Base-by-base conservation (phyloP, 192 early-diverging fungal species). In the Physocladia obscura region DNA sequence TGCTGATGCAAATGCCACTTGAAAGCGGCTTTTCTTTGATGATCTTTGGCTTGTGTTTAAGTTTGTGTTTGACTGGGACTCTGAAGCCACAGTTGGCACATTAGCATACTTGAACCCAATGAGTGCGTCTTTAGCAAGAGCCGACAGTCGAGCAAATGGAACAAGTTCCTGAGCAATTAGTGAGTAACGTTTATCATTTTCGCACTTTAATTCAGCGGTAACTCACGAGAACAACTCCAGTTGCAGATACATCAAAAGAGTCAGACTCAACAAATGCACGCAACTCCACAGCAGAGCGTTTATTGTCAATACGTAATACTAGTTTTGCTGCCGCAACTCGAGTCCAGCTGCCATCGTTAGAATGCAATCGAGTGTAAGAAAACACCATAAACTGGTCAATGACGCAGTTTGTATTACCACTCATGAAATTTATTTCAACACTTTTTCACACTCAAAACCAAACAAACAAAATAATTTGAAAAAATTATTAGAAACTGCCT, bases 21-120 rank as follows among this genome's bases (percentile, higher is more conserved):
- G 59, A 44, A 62, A 62, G 17, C 59, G 34, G 24, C 29, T 62
- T 27, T 44, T 62, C 40, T 44, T 44, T 17, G 44, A 21, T 21
- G 0, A 47, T 21, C n/a, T 13, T 47, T 47, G 44, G n/a, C 44
- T 47, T 17, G 15, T 17, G 15, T 47, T 21, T 47, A 0, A 47
- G 15, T 47, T 21, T 26, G 22, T 6, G 6, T 21, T 32, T 4
- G 30, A 24, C 8, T 4, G 11, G 11, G n/a, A n/a, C n/a, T n/a
- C n/a, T n/a, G n/a, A n/a, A n/a, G n/a, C n/a, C n/a, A n/a, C n/a
- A n/a, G n/a, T n/a, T n/a, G n/a, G n/a, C n/a, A n/a, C n/a, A n/a
- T n/a, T n/a, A n/a, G n/a, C 19, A 27, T 40, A 62, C 59, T 62
- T 62, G 59, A 62, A 44, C 11, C 59, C 59, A 15, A 47, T 27